Conservation (phyloP, 2,329 filamentous ascomycete species). For the Metarhizium album region DNA sequence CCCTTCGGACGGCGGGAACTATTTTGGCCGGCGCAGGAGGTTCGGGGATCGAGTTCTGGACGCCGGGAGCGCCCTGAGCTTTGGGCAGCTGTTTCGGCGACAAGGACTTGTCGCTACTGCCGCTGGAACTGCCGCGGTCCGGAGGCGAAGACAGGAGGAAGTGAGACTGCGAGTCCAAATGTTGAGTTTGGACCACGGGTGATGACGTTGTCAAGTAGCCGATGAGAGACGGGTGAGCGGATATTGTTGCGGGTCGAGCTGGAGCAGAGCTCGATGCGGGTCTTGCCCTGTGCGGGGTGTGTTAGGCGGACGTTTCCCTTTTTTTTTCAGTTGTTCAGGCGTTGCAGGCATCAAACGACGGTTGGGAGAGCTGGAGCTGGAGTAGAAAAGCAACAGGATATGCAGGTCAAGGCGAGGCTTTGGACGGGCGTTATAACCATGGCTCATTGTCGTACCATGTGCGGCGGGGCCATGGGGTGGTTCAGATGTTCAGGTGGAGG, state of each 20-base stretch:
- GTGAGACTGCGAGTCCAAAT: slow-evolving; percentile 22
- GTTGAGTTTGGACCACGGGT: slow-evolving; percentile 50
- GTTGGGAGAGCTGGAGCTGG: not conserved
- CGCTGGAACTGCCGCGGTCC: slow-evolving; percentile 48
- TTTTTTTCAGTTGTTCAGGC: not conserved
- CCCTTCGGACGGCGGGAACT: slow-evolving; percentile 17
- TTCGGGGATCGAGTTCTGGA: slow-evolving; percentile 13
- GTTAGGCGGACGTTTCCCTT: not conserved
- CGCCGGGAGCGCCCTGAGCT: not conserved
- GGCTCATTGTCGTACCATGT: not conserved
- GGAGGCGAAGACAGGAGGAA: slow-evolving; percentile 29
- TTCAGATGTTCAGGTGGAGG: not conserved
- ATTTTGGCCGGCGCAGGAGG: slow-evolving; percentile 20
- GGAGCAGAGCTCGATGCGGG: slow-evolving; percentile 15
- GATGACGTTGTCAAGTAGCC: slow-evolving; percentile 61
- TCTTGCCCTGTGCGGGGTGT: slow-evolving; percentile 1
- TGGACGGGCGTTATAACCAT: not conserved
- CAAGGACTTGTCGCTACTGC: slow-evolving; percentile 52
- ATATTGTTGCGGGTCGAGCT: slow-evolving; percentile 22
- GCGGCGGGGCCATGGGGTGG: not conserved
- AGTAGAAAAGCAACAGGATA: not conserved
- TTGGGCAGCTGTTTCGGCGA: not conserved
- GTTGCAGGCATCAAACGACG: not conserved
- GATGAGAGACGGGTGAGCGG: slow-evolving; percentile 53
- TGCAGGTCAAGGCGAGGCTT: not conserved